Base-by-base conservation (phyloP, 2,329 filamentous ascomycete genomes). In the Emmonsia crescens region DNA sequence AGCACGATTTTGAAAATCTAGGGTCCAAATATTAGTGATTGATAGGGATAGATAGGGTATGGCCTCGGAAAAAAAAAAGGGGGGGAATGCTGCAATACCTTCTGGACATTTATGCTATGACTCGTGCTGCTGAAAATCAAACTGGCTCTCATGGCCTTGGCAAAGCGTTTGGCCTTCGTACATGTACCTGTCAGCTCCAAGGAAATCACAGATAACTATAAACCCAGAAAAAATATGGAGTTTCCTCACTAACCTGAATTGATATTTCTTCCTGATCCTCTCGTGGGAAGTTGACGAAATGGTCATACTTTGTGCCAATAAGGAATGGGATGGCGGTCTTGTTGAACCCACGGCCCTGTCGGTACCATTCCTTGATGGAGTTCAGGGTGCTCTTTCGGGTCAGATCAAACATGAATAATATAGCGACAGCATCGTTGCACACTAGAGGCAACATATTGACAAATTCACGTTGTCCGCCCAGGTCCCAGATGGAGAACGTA, bases 1-100 rank as follows among this genome's bases (percentile, higher is more conserved):
- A 99, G 83, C 62, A 99, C 94, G 69, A 99, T 99, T 77, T 99
- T 99, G 85, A 99, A 99, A 72, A 99, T 99, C 93, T 97, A 70
- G 1, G 8, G 24, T 5, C 10, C 19, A 52, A 21, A 16, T 19
- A 62, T 78, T 62, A 78, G 72, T 52, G 12, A 54, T 54, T 24
- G 24, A 3, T 27, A 4, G 24, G 42, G 19, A 16, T 9, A 12
- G 27, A 31, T 60, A n/a, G 54, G 48, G 14, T 59, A 12, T 33
- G 31, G 44, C 60, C n/a, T 52, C 55, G 29, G 57, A 27, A 36
- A 44, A 57, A 27, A 24, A 55, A 27, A 55, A 31, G 51, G 29
- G 12, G 44, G 38, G 3, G 38, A 27, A 29, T 9, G 12, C 49
- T 3, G 44, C 58, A 56, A 56, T 73, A 96, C 93, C 88, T 97